These are phyloP conservation scores for Alternaria arborescens DNA, from an alignment of 2,329 filamentous ascomycete species.

Conservation along the genomic window DNA sequence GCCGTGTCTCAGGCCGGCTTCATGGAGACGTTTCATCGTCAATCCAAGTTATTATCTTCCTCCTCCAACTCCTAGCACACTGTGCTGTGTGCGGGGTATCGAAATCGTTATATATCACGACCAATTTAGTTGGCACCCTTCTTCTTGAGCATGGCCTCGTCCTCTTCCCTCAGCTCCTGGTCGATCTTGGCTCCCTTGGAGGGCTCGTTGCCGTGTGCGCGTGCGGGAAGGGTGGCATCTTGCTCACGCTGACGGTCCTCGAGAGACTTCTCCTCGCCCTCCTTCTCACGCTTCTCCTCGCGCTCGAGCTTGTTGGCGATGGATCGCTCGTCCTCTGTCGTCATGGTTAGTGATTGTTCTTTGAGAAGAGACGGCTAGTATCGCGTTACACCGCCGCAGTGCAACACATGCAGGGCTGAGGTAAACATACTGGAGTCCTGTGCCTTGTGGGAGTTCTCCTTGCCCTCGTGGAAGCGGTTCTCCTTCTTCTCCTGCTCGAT, in stretches of 20 bases:
- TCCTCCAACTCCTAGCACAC: conserved; percentile 18
- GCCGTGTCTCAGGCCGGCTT: conserved; percentile 12
- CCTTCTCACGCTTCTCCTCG: conserved; percentile 64
- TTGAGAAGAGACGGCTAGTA: conserved; percentile 2
- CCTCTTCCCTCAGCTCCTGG: conserved; percentile 72
- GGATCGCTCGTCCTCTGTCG: conserved; percentile 70
- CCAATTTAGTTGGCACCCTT: conserved; percentile 59
- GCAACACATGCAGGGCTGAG: background rate
- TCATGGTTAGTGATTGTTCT: conserved; percentile 36
- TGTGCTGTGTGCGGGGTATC: conserved; percentile 20
- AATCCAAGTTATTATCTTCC: conserved; percentile 18
- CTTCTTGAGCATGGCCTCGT: conserved; percentile 69
- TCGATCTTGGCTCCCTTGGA: conserved; percentile 77
- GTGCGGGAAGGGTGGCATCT: conserved; percentile 68
- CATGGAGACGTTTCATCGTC: conserved; percentile 16
- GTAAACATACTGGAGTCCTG: conserved; percentile 73
- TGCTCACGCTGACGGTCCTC: conserved; percentile 59
- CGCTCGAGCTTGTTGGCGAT: conserved; percentile 76
- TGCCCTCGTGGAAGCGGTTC: conserved; percentile 75
- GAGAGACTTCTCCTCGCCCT: conserved; percentile 41
- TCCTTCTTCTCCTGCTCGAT: conserved; percentile 62
- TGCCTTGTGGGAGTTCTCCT: conserved; percentile 71
- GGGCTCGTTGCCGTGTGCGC: conserved; percentile 75
- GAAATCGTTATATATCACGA: conserved; percentile 5
- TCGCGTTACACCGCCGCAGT: background rate